phyloP scores from a whole-genome alignment of 345 rosid species.

The Eucalyptus pauciflora region DNA sequence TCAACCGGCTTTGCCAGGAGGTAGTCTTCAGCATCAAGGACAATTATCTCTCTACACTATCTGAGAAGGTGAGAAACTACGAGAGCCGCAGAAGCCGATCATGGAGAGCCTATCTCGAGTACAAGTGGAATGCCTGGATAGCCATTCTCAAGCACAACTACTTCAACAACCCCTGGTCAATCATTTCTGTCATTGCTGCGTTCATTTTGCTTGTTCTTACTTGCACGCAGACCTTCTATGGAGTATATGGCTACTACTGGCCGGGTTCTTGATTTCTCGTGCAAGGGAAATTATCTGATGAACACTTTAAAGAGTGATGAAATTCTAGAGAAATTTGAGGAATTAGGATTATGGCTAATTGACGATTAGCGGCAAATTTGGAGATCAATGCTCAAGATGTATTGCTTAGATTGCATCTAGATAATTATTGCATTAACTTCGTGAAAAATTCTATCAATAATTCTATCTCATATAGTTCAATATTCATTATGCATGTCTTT shows the following conservation, averaged over 20 bases:
- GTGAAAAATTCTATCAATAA: not conserved
- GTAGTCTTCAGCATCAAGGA: constrained; percentile 63
- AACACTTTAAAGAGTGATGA: not conserved
- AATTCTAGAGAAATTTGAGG: not conserved
- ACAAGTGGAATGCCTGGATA: constrained; percentile 54
- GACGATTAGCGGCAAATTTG: not conserved
- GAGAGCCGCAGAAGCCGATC: not conserved
- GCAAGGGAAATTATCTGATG: not conserved
- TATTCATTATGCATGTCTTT: not conserved
- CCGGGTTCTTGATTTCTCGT: not conserved
- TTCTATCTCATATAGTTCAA: not conserved
- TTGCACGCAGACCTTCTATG: constrained; percentile 60
- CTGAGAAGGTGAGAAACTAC: constrained; percentile 44
- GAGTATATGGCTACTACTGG: constrained; percentile 47
- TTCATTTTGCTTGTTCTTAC: constrained; percentile 56
- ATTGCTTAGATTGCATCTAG: not conserved
- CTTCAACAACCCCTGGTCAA: constrained; percentile 77
- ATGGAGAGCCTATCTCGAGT: not conserved
- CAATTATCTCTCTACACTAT: constrained; percentile 47
- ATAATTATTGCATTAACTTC: not conserved
- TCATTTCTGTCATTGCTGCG: constrained; percentile 60
- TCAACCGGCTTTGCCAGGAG: constrained; percentile 75
- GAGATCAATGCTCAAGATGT: not conserved
- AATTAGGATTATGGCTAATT: not conserved
- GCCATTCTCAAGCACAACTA: constrained; percentile 65